These are phyloP conservation scores for Nakazawaea ernobii DNA, from an alignment of 805 yeast genomes.

Conservation along the genomic window DNA sequence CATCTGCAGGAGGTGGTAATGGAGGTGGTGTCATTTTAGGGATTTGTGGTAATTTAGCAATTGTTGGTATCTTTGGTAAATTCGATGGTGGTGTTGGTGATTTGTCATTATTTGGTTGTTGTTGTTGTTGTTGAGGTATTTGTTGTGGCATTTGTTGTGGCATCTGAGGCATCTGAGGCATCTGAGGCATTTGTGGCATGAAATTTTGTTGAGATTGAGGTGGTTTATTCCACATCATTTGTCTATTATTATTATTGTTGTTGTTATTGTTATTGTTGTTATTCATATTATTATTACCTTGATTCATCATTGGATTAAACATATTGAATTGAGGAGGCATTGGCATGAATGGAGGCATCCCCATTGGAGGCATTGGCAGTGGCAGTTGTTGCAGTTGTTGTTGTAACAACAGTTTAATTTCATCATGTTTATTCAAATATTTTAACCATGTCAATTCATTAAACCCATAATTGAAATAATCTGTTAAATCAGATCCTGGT, in stretches of 20 bases:
- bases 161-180: too few relatives aligned
- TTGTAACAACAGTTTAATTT: constrained; percentile 41
- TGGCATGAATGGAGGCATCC: constrained; percentile 13
- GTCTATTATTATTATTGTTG: neutral
- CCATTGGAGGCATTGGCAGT: constrained; percentile 12
- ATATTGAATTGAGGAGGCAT: constrained; percentile 11
- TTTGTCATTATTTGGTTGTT: constrained; percentile 6
- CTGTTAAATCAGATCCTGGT: constrained; percentile 93
- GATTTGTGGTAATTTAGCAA: constrained; percentile 17
- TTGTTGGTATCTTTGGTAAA: constrained; percentile 21
- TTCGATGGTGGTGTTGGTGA: constrained; percentile 17
- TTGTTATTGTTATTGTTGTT: constrained; percentile 4
- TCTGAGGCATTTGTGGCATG: constrained; percentile 9
- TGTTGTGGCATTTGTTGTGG: neutral
- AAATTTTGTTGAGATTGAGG: neutral
- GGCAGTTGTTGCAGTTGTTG: constrained; percentile 19
- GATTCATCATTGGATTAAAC: constrained; percentile 12
- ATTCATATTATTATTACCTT: constrained; percentile 4
- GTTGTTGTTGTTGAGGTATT: neutral
- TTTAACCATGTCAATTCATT: constrained; percentile 96
- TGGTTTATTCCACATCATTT: constrained; percentile 6
- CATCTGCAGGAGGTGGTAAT: constrained; percentile 1
- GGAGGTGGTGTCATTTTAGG: constrained; percentile 13
- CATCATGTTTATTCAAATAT: constrained; percentile 84
- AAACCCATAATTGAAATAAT: constrained; percentile 94